Percentiles rank a stretch among this genome's conserved stretches.
Conservation (phyloP, 2,329 filamentous ascomycete genomes). For the Ophiostoma sp. region DNA sequence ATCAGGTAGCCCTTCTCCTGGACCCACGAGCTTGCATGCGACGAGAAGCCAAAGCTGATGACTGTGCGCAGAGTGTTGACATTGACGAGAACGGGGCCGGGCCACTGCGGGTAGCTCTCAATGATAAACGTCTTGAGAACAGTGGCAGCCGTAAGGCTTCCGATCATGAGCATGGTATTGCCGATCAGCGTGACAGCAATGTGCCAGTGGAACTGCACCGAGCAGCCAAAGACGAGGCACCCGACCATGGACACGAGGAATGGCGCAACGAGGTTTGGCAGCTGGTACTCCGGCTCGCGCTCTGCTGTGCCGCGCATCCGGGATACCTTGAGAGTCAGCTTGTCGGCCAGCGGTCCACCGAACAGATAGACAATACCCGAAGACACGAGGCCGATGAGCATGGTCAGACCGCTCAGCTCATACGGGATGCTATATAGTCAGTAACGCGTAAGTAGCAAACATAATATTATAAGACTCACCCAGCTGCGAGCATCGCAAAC, state of each 20-base stretch:
- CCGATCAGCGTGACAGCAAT: neutral
- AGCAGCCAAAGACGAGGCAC: neutral
- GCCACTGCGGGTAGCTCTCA: neutral
- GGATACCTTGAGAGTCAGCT: neutral
- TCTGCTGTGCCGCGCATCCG: neutral
- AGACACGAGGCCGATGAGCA: neutral
- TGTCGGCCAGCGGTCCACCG: neutral
- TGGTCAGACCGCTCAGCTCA: neutral
- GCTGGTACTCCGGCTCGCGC: neutral
- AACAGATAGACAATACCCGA: neutral
- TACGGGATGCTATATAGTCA: neutral
- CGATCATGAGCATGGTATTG: neutral
- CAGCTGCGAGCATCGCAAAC: neutral
- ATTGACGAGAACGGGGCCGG: neutral
- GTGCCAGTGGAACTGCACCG: neutral
- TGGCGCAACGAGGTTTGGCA: neutral
- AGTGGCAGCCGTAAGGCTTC: neutral
- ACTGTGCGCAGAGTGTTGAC: neutral
- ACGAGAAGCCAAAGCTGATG: neutral
- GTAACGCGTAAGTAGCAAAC: neutral
- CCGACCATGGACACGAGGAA: neutral
- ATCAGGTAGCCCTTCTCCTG: conserved; percentile 2
- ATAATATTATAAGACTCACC: neutral
- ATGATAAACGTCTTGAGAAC: neutral
- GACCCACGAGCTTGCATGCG: neutral